Percentiles rank a stretch among this genome's conserved stretches.
Evolutionary conservation across 2,329 filamentous ascomycete species (phyloP).

Genomic region (Keithomyces neogunnii): DNA sequence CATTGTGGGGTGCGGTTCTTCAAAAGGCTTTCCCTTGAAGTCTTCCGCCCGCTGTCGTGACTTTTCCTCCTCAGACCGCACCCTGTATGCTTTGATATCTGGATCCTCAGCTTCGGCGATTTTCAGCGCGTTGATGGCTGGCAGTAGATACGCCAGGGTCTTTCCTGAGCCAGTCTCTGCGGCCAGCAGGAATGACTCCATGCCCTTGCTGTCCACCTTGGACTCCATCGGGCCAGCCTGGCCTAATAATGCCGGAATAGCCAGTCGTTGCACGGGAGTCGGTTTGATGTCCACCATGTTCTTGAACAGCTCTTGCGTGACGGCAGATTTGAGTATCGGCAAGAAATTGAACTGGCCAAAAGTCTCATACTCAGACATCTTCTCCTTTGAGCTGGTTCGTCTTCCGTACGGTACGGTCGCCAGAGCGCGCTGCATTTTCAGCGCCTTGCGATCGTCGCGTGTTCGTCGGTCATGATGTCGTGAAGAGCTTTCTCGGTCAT

Average conservation of each 20-base stretch:
- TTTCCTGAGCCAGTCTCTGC: slow-evolving; percentile 97
- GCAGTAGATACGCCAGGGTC: slow-evolving; percentile 85
- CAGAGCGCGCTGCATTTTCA: slow-evolving; percentile 88
- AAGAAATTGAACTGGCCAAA: slow-evolving; percentile 78
- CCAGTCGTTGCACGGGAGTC: slow-evolving; percentile 82
- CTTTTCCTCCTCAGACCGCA: slow-evolving; percentile 46
- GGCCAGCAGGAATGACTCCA: slow-evolving; percentile 62
- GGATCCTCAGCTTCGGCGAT: slow-evolving; percentile 55
- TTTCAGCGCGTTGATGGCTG: slow-evolving; percentile 79
- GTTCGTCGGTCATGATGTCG: slow-evolving; percentile 26
- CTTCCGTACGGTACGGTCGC: slow-evolving; percentile 68
- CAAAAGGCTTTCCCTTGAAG: slow-evolving; percentile 54
- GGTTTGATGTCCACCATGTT: slow-evolving; percentile 69
- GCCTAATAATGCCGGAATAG: slow-evolving; percentile 72
- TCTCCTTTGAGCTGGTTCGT: slow-evolving; percentile 41
- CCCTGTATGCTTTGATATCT: slow-evolving; percentile 48
- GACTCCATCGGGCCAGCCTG: slow-evolving; percentile 27
- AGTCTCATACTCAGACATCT: slow-evolving; percentile 59
- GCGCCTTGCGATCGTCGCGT: slow-evolving; percentile 52
- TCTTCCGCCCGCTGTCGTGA: slow-evolving; percentile 44
- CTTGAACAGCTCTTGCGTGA: slow-evolving; percentile 65
- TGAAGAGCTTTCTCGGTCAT: slow-evolving; percentile 13
- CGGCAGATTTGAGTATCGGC: slow-evolving; percentile 60
- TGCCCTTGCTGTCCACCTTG: slow-evolving; percentile 31
- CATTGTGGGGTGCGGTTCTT: slow-evolving; percentile 63